Base-by-base conservation (phyloP, 192 early-diverging fungal species). In the Rhizophagus prolifer region DNA sequence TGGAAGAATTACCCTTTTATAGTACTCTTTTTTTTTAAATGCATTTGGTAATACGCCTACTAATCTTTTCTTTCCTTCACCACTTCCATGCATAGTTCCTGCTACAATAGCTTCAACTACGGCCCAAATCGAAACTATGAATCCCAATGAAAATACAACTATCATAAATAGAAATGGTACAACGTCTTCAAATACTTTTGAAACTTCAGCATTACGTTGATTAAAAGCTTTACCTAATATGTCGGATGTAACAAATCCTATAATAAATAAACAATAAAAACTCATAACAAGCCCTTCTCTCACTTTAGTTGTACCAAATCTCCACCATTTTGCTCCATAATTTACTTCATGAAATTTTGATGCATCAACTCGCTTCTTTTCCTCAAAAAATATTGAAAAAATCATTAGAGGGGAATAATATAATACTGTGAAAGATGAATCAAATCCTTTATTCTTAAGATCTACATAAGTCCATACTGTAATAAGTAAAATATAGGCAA, bases 261-360 rank as follows among this genome's bases (percentile, higher is more conserved):
- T 67, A 19, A 76, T 9, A 67, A 58, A 67, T 68, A 67, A 58
- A 76, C 75, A 64, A 58, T 76, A 76, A 19, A 76, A 14, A 8
- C 63, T 38, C 75, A 76, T 76, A 3, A 76, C 34, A 8, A 76
- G 3, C 4, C 75, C 64, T 16, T 76, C 75, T 9, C 75, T 25
- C 19, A 76, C 63, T 50, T 28, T 41, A 8, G 36, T 58, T 21
- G 75, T 67, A 25, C 75, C 75, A 31, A 76, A 41, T 67, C 64
- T 25, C 75, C 75, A 76, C 75, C 75, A 76, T 13, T 76, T 76
- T 50, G 64, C 75, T 34, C 75, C 75, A 58, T 67, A 76, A 58
- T 76, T 76, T 30, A 76, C 75, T 36, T 76, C 75, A 34, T 76
- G 75, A 76, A 76, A 76, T 58, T 67, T 59, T 13, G 75, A 76